These are phyloP conservation scores for Hippophae gyantsensis DNA, from an alignment of 306 rosid genomes.

Conservation along the genomic window DNA sequence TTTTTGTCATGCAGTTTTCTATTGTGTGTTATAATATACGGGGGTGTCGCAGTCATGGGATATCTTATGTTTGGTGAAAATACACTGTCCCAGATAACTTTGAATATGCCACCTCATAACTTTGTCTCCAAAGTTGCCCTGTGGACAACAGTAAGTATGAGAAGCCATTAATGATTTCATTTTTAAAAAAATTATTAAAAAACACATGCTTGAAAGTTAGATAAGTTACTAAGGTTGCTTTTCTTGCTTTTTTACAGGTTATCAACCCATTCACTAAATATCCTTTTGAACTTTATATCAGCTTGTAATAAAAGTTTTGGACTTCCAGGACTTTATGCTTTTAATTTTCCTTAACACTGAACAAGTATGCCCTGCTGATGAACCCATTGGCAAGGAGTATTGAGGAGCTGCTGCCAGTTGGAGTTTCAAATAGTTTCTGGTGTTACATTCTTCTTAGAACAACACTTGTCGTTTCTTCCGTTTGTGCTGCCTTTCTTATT, in stretches of 20 bases:
- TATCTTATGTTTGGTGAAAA: conserved; percentile 67
- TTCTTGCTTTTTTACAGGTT: conserved; percentile 41
- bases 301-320: conserved; percentile 2
- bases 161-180: not conserved
- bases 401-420: conserved; percentile 62
- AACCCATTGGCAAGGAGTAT: conserved; percentile 73
- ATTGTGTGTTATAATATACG: conserved; percentile 46
- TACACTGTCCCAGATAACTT: conserved; percentile 58
- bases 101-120: conserved; percentile 51
- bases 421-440: conserved; percentile 42
- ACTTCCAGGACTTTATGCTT: conserved; percentile 8
- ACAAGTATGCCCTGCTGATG: conserved; percentile 66
- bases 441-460: conserved; percentile 58
- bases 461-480: conserved; percentile 46
- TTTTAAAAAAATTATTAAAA: too few relatives aligned
- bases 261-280: conserved; percentile 72
- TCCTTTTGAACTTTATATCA: conserved; percentile 32
- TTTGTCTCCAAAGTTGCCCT: conserved; percentile 50
- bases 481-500: conserved; percentile 58
- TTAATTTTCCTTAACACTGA: conserved; percentile 39
- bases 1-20: conserved; percentile 39
- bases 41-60: conserved; percentile 53
- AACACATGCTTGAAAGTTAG: not conserved
- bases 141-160: conserved; percentile 63
- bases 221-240: conserved; percentile 18